Base-by-base conservation (phyloP, 257 asterid species). In the Lycium ferocissimum region DNA sequence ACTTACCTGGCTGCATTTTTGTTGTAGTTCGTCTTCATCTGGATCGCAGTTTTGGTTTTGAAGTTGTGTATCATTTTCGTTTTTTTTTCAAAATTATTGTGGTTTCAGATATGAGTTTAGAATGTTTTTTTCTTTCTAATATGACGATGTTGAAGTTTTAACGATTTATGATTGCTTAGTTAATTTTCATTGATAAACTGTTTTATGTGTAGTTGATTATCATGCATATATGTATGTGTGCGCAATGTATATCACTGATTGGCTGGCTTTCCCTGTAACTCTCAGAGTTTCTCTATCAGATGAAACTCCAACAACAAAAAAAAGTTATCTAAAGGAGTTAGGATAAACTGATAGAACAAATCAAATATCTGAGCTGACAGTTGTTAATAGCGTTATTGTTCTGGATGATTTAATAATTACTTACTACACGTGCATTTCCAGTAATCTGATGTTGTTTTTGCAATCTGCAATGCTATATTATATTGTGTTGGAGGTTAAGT, bases 51-150 rank as follows among this genome's bases (percentile, higher is more conserved):
- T 78, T 78, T 78, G 33, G 33, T 78, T 51, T 51, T 3, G 47
- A 56, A 26, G 26, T 51, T 49, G 13, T 49, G 45, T 43, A 20
- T 75, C 81, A 47, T 47, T 47, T n/a, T 75, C 22, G 3, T n/a
- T n/a, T n/a, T n/a, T 2, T 6, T 1, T 18, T 1, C n/a, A 49
- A n/a, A 51, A 49, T 20, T 15, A 49, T 13, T 7, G 62, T 33
- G 26, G 65, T 78, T 78, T 53, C 9, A 49, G 82, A 78, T 78
- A 65, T 78, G 82, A 33, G 17, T 54, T 76, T 78, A 78, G 49
- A 53, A 33, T 53, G 82, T n/a, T n/a, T n/a, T n/a, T n/a, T n/a
- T n/a, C n/a, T 33, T 78, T 26, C 49, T 78, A 65, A 56, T 54
- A 26, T 26, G 49, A 14, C 5, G 82, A 53, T 26, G 26, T 53